These are phyloP conservation scores for Metroxylon sagu DNA, from an alignment of 176 grass and related monocot species.

Conservation along the genomic window DNA sequence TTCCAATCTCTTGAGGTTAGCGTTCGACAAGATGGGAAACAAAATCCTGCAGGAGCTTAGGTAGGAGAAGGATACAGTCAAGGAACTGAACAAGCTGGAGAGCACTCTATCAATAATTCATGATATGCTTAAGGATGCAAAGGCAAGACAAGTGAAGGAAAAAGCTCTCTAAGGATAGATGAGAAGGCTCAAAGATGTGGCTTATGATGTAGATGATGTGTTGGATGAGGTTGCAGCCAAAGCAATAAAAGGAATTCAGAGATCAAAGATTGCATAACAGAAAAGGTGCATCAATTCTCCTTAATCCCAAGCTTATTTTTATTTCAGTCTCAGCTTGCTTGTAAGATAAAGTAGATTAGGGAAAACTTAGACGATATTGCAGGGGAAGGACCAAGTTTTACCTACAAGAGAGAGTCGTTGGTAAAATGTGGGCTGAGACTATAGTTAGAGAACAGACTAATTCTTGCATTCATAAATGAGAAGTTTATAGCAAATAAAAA, in stretches of 20 bases:
- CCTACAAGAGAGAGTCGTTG: background rate
- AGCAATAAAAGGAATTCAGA: background rate
- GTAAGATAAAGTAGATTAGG: background rate
- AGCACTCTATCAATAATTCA: background rate
- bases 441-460: background rate
- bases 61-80: background rate
- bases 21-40: constrained; percentile 13
- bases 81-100: constrained; percentile 6
- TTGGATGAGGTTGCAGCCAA: background rate
- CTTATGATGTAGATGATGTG: background rate
- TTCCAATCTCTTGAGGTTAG: constrained; percentile 10
- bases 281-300: background rate
- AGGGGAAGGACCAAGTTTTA: background rate
- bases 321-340: background rate
- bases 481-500: background rate
- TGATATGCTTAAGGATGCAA: background rate
- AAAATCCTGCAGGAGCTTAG: constrained; percentile 1
- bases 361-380: constrained; percentile 3
- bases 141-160: background rate
- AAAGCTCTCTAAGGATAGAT: background rate
- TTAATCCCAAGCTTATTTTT: background rate
- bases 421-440: background rate
- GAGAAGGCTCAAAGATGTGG: background rate
- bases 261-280: background rate
- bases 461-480: background rate